Percentiles rank a stretch among this genome's conserved stretches.
phyloP scores from a whole-genome alignment of 179 eudicot species.

The Spinacia oleracea region DNA sequence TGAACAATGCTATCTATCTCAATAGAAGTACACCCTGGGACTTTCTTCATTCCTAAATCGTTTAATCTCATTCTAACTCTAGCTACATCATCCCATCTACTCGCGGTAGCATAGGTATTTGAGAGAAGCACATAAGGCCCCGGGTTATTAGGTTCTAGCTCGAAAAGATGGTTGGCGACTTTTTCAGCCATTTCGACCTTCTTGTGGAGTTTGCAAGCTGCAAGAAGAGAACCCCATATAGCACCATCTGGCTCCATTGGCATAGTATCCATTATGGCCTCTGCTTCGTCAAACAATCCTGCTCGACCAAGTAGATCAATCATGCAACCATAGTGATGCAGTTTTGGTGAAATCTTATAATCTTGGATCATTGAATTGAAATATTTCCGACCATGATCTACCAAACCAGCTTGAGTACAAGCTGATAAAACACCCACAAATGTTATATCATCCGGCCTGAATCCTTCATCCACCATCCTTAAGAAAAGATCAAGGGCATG shows the following conservation, averaged over 20 bases:
- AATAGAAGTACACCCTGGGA: constrained; percentile 69
- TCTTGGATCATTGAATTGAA: constrained; percentile 49
- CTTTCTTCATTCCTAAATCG: constrained; percentile 50
- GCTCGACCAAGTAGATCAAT: constrained; percentile 63
- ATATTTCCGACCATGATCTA: constrained; percentile 48
- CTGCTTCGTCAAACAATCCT: constrained; percentile 58
- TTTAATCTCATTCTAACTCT: constrained; percentile 45
- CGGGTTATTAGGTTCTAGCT: constrained; percentile 51
- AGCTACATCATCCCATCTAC: constrained; percentile 61
- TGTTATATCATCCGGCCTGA: constrained; percentile 57
- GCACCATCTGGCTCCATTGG: constrained; percentile 56
- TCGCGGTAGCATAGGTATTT: constrained; percentile 51
- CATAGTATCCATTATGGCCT: constrained; percentile 39
- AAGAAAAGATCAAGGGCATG: constrained; percentile 48
- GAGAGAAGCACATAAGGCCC: constrained; percentile 57
- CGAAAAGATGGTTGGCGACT: constrained; percentile 35
- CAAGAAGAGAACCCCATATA: constrained; percentile 63
- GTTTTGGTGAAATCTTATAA: constrained; percentile 41
- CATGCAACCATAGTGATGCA: constrained; percentile 64
- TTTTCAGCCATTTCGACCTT: constrained; percentile 52
- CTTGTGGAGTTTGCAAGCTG: constrained; percentile 53
- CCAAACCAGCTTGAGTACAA: constrained; percentile 60
- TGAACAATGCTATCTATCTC: constrained; percentile 58
- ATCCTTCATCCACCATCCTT: constrained; percentile 41
- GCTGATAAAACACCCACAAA: constrained; percentile 62